Evolutionary conservation across 1,284 basidiomycete genomes (phyloP).

Genomic region (Cryptococcus deneoformans): DNA sequence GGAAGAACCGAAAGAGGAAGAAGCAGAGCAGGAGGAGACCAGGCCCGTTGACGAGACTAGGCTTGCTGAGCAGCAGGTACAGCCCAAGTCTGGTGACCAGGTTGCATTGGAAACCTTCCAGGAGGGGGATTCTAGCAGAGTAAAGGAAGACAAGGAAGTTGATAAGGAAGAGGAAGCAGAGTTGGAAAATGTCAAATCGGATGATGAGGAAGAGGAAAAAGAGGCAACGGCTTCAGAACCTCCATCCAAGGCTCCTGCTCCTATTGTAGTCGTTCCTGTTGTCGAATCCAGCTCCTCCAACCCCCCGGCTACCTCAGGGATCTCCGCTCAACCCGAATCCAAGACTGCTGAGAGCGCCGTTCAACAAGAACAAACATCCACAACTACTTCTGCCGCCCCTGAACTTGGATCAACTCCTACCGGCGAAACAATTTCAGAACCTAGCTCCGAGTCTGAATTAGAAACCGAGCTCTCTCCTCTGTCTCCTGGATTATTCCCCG

Average conservation of each 20-base stretch:
- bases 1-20: neutral
- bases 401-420: neutral
- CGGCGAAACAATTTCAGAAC: neutral
- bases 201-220: neutral
- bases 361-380: neutral
- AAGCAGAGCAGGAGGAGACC: neutral
- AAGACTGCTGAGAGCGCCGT: neutral
- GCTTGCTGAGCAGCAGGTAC: neutral
- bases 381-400: neutral
- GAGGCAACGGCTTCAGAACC: neutral
- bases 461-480: neutral
- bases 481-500: neutral
- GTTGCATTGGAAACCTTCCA: neutral
- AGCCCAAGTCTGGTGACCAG: neutral
- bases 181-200: neutral
- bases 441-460: neutral
- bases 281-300: neutral
- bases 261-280: neutral
- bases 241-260: neutral
- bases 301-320: neutral
- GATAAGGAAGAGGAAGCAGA: neutral
- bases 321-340: neutral
- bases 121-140: too few species aligned
- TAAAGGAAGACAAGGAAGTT: neutral
- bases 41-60: neutral